phyloP scores from a whole-genome alignment of 2,329 filamentous ascomycete genomes.

The Alternaria rosae region DNA sequence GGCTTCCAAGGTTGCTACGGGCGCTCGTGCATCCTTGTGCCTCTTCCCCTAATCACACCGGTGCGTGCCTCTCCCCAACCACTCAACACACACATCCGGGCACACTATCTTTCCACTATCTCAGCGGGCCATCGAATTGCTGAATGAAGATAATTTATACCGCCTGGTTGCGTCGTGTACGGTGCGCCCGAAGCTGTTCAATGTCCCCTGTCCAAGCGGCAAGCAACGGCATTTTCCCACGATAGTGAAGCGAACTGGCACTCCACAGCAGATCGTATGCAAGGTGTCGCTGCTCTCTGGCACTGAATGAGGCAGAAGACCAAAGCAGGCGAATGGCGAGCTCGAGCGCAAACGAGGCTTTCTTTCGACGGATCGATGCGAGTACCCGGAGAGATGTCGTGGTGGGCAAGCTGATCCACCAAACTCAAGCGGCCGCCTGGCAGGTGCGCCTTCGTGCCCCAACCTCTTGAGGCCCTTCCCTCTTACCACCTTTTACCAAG shows the following conservation, averaged over 20 bases:
- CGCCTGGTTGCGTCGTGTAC: background rate
- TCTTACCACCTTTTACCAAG: too few relatives aligned
- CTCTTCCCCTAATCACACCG: background rate
- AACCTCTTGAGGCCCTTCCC: background rate
- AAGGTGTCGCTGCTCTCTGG: background rate
- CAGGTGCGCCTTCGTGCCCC: background rate
- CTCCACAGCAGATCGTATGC: background rate
- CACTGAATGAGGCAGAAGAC: background rate
- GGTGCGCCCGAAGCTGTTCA: background rate
- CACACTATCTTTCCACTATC: too few relatives aligned
- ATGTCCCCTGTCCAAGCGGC: background rate
- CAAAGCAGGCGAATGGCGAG: background rate
- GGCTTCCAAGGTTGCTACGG: background rate
- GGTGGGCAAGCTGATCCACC: background rate
- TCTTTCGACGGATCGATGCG: background rate
- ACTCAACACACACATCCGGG: background rate
- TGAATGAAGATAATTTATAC: too few relatives aligned
- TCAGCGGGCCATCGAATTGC: background rate
- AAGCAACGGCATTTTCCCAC: background rate
- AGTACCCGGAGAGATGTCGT: background rate
- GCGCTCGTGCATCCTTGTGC: background rate
- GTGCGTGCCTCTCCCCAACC: background rate
- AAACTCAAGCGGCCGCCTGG: background rate
- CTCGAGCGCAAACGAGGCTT: background rate
- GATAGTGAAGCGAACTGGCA: background rate